Base-by-base conservation (phyloP, 2,329 filamentous ascomycete genomes). In the Trichoderma pleuroti region DNA sequence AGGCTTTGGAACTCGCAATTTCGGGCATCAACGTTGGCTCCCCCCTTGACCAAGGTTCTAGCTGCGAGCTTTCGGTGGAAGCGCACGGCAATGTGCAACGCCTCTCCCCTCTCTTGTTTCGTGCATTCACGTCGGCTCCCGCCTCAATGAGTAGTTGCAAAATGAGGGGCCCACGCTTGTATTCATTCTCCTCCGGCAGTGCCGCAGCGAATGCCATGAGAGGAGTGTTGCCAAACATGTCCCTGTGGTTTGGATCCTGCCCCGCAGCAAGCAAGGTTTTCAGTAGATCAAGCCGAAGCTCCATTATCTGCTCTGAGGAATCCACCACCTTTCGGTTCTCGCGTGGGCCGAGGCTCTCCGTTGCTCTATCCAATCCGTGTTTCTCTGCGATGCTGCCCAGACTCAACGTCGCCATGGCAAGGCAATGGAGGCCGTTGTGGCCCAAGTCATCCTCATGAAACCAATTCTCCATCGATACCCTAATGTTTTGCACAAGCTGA, bases 391-490 rank as follows among this genome's bases (percentile, higher is more conserved):
- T 76, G 26, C 80, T 81, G 5, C 78, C 76, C 36, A 77, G 68
- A 73, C 82, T 82, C 1, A 88, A 77, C n/a, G 83, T 83, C 8
- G 84, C 86, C 71, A 85, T 83, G 3, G 87, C 87, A n/a, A 89
- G 83, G 72, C 86, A 88, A 73, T 89, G 87, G 18, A 89, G 80
- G 10, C 84, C 86, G 72, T 89, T 89, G 26, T 86, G 84, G 6
- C 87, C 87, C 10, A 26, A 56, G 54, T 81, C 42, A 59, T 80
- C 76, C 54, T 81, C 77, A 1, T 73, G 39, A 0, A 12, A 26
- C 0, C 77, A 77, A 3, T 77, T 63, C 0, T 46, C 6, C 1
- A 60, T 57, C 0, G 77, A 77, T 6, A 39, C 28, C 1, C 64
- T 65, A 5, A 78, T 72, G 7, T 74, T 73, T 12, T 72, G 56